These are phyloP conservation scores for Beverwykella pulmonaria DNA, from an alignment of 495 filamentous ascomycete species.

Conservation along the genomic window DNA sequence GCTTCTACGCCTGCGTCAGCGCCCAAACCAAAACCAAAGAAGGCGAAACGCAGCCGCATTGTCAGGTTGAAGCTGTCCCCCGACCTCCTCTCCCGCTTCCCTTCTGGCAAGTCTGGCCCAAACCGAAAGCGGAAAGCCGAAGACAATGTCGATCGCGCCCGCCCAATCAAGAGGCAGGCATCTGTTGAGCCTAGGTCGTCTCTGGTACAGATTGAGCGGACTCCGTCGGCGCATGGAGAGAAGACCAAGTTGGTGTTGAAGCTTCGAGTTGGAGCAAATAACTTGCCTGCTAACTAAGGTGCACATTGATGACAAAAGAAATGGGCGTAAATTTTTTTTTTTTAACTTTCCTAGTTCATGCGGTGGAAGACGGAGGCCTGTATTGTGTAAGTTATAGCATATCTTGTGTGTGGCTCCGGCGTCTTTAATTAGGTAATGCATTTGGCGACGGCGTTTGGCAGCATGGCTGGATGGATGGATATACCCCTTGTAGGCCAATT, in stretches of 20 bases:
- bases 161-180: constrained; percentile 2
- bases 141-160: constrained; percentile 2
- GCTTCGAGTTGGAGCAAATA: not conserved
- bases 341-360: no score
- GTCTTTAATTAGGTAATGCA: not conserved
- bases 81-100: not conserved
- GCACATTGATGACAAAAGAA: no score
- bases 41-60: not conserved
- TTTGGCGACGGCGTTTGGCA: constrained; percentile 2
- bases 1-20: not conserved
- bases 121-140: constrained; percentile 10
- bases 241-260: constrained; percentile 10
- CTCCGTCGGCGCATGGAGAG: not conserved
- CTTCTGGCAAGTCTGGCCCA: not conserved
- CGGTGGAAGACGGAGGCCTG: not conserved
- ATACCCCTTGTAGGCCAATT: not conserved
- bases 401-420: not conserved
- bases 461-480: not conserved
- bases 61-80: not conserved
- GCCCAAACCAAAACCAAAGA: not conserved
- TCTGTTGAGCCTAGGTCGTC: not conserved
- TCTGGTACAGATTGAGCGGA: not conserved
- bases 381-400: not conserved
- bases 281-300: not conserved
- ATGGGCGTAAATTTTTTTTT: no score